Percentiles rank a stretch among this genome's conserved stretches.
phyloP scores from a whole-genome alignment of 2,329 filamentous ascomycete genomes.

The Mycosphaerelloides madeirae region DNA sequence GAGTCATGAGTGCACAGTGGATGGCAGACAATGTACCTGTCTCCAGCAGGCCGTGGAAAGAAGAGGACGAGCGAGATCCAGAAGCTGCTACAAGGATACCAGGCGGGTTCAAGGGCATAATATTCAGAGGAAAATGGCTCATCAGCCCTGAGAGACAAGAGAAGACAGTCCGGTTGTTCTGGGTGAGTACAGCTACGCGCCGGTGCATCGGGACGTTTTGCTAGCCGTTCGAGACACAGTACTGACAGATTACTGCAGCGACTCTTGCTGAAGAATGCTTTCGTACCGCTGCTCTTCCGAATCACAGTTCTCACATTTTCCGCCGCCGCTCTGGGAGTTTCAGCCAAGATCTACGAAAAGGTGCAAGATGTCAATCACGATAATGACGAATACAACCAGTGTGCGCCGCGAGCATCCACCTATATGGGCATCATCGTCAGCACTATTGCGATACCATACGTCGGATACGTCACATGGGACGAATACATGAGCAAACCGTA shows the following conservation, averaged over 20 bases:
- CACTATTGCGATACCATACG: slow-evolving; percentile 81
- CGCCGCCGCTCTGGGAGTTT: slow-evolving; percentile 72
- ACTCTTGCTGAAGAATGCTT: slow-evolving; percentile 70
- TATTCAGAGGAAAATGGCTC: slow-evolving; percentile 37
- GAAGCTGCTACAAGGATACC: slow-evolving; percentile 24
- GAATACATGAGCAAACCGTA: slow-evolving; percentile 88
- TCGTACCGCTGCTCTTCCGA: slow-evolving; percentile 80
- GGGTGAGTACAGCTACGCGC: slow-evolving; percentile 21
- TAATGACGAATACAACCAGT: slow-evolving; percentile 30
- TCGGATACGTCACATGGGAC: slow-evolving; percentile 90
- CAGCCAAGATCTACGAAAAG: slow-evolving; percentile 64
- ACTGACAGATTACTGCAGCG: slow-evolving; percentile 34
- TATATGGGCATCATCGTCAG: slow-evolving; percentile 88
- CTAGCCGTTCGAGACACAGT: background rate
- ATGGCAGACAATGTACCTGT: slow-evolving; percentile 47
- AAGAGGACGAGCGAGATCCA: slow-evolving; percentile 44
- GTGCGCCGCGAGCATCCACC: slow-evolving; percentile 57
- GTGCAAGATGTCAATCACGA: slow-evolving; percentile 36
- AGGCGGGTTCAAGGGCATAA: slow-evolving; percentile 40
- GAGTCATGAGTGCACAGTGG: slow-evolving; percentile 42
- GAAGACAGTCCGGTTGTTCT: slow-evolving; percentile 30
- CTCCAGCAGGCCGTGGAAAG: slow-evolving; percentile 49
- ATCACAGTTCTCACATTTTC: slow-evolving; percentile 79
- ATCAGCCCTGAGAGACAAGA: slow-evolving; percentile 38
- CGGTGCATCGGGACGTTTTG: background rate